Conservation (phyloP, 2,329 filamentous ascomycete genomes). For the Aspergillus candidus region DNA sequence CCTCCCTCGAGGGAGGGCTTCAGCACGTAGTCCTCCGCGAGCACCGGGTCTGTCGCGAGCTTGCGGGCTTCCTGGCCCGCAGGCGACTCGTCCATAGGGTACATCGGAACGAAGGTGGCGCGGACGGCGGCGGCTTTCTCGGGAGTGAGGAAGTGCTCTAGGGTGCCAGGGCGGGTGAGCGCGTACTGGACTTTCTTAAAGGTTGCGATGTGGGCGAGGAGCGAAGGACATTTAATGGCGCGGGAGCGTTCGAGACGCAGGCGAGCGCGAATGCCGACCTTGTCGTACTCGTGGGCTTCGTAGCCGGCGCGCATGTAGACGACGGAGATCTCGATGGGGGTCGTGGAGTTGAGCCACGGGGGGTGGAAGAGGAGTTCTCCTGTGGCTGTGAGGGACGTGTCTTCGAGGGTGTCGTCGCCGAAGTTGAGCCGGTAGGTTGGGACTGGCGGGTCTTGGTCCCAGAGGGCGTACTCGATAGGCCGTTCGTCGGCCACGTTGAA, state of each 20-base stretch:
- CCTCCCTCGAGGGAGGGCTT: slow-evolving; percentile 42
- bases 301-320: slow-evolving; percentile 43
- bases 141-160: slow-evolving; percentile 30
- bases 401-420: slow-evolving; percentile 24
- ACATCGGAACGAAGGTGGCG: slow-evolving; percentile 35
- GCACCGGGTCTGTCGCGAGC: slow-evolving; percentile 18
- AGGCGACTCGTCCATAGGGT: slow-evolving; percentile 29
- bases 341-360: slow-evolving; percentile 8
- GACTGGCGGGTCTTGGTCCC: slow-evolving; percentile 26
- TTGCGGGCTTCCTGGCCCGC: slow-evolving; percentile 22
- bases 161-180: slow-evolving; percentile 25
- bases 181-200: slow-evolving; percentile 43
- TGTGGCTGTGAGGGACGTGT: slow-evolving; percentile 25
- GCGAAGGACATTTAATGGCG: slow-evolving; percentile 42
- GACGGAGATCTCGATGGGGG: slow-evolving; percentile 36
- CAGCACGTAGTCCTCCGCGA: slow-evolving; percentile 30
- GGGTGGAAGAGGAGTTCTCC: slow-evolving; percentile 35
- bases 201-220: slow-evolving; percentile 38
- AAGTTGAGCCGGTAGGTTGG: slow-evolving; percentile 35
- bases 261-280: slow-evolving; percentile 24
- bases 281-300: slow-evolving; percentile 36
- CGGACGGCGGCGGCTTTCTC: slow-evolving; percentile 23
- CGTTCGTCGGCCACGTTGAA: slow-evolving; percentile 43
- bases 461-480: slow-evolving; percentile 41
- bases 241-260: slow-evolving; percentile 33